These are phyloP conservation scores for Euphorbia peplus DNA, from an alignment of 345 rosid species.

Conservation along the genomic window DNA sequence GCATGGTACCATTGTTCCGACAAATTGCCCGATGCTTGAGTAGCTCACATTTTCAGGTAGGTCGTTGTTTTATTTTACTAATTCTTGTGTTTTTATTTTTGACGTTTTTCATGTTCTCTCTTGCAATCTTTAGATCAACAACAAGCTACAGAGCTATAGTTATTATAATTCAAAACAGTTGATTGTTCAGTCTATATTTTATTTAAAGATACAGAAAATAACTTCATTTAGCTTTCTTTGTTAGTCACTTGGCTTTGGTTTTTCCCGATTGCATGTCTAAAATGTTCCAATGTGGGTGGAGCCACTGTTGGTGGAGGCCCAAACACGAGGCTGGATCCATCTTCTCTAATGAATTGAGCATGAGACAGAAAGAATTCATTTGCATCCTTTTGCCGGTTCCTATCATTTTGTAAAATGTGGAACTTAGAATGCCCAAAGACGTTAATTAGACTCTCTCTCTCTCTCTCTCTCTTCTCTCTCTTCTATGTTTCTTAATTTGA, in stretches of 20 bases:
- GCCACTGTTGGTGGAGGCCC: background rate
- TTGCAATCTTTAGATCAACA: background rate
- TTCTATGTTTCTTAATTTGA: background rate
- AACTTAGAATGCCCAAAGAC: background rate
- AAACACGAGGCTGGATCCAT: background rate
- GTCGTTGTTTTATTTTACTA: background rate
- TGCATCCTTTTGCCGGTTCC: background rate
- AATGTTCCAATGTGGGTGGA: background rate
- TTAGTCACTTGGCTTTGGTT: background rate
- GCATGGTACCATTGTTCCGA: constrained; percentile 76
- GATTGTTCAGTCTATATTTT: constrained; percentile 5
- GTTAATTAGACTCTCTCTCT: background rate
- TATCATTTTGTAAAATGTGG: background rate
- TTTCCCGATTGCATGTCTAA: background rate
- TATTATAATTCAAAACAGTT: background rate
- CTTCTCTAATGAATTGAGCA: background rate
- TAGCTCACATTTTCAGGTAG: constrained; percentile 86
- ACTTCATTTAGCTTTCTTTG: background rate
- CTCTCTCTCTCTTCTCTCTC: background rate
- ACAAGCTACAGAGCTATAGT: background rate
- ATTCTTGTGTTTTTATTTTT: background rate
- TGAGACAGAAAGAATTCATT: background rate
- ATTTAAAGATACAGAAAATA: background rate
- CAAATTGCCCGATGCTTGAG: constrained; percentile 72
- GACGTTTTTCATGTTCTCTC: no score